Percentiles rank a stretch among this genome's conserved stretches.
These are phyloP conservation scores for Hymenoscyphus albidus DNA, from an alignment of 2,329 filamentous ascomycete species.

Conservation along the genomic window DNA sequence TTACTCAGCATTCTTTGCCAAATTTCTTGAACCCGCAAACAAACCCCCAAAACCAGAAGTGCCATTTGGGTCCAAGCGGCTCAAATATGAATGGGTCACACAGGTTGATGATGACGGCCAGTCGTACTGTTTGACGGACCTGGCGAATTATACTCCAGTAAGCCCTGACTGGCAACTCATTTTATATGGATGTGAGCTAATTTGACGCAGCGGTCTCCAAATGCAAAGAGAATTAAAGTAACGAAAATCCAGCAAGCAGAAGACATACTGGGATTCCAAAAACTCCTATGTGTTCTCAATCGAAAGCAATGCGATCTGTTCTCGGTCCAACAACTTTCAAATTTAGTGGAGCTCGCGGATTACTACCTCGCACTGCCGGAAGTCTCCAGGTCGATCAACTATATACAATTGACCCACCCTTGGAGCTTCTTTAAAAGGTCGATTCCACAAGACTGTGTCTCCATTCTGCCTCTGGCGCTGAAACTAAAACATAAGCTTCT, in stretches of 20 bases:
- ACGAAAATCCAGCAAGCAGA: background rate
- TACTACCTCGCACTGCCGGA: background rate
- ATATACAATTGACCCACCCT: background rate
- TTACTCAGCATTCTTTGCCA: background rate
- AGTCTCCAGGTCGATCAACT: background rate
- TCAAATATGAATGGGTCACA: conserved; percentile 9
- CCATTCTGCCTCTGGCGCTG: background rate
- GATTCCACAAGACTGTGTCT: background rate
- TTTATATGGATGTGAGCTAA: too few species aligned
- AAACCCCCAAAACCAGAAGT: background rate
- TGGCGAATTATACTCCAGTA: too few species aligned
- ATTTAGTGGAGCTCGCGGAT: background rate
- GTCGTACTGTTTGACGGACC: too few species aligned
- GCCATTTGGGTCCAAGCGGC: background rate
- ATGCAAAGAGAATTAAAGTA: too few species aligned
- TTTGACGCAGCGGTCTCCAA: too few species aligned
- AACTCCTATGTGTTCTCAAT: background rate
- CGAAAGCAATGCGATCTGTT: background rate
- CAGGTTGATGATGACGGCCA: conserved; percentile 4
- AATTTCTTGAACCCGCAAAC: background rate
- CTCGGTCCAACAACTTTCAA: background rate
- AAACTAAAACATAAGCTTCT: background rate
- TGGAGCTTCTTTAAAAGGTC: background rate
- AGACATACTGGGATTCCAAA: background rate
- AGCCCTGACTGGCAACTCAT: too few species aligned